phyloP scores from a whole-genome alignment of 179 eudicot genomes.

The Spinacia oleracea region DNA sequence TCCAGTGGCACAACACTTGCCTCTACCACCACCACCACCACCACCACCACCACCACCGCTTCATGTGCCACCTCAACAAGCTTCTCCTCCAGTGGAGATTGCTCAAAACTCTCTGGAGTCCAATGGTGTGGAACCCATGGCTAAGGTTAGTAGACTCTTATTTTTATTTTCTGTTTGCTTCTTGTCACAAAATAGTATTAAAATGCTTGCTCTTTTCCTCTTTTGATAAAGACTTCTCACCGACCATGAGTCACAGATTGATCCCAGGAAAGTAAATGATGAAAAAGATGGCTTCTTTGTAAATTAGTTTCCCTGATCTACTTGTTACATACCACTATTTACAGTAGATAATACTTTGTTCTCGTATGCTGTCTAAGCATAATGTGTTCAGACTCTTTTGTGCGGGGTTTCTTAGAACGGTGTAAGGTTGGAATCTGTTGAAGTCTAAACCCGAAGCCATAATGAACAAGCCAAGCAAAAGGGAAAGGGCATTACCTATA shows the following conservation, averaged over 20 bases:
- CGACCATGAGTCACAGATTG: conserved; percentile 24
- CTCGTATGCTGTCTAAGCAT: background rate
- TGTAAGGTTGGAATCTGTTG: background rate
- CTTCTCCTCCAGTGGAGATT: conserved; percentile 31
- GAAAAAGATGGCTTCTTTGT: conserved; percentile 29
- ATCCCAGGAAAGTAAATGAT: conserved; percentile 9
- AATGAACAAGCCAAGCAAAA: background rate
- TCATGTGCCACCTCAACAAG: conserved; percentile 14
- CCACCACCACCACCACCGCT: conserved; percentile 12
- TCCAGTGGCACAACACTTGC: conserved; percentile 19
- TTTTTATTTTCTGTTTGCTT: background rate
- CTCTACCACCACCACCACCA: conserved; percentile 4
- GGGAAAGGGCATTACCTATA: background rate
- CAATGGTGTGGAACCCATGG: conserved; percentile 50
- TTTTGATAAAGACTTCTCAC: conserved; percentile 32
- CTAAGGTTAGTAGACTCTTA: conserved; percentile 60
- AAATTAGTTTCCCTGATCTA: background rate
- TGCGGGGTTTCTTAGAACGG: background rate
- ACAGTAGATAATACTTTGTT: background rate
- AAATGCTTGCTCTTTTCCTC: conserved; percentile 15
- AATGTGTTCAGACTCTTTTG: background rate
- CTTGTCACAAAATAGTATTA: conserved; percentile 11
- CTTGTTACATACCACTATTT: background rate
- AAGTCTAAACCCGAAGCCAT: background rate
- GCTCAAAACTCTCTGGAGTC: conserved; percentile 58